Evolutionary conservation across 1,139 yeast species (phyloP).

Genomic region (Sugiyamaella xylanicola): DNA sequence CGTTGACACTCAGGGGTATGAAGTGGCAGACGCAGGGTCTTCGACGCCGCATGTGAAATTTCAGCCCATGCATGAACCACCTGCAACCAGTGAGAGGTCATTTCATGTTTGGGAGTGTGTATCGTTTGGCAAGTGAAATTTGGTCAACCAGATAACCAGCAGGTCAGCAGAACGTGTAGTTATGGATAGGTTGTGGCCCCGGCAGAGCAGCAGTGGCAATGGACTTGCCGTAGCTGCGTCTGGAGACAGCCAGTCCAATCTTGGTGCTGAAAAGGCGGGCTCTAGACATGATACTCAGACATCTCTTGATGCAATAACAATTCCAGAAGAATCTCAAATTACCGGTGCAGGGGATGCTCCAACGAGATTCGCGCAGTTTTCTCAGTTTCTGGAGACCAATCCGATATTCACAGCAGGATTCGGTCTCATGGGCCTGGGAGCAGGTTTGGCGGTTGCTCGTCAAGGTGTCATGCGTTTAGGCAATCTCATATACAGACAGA

Average conservation of each 20-base stretch:
- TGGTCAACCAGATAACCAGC: not conserved
- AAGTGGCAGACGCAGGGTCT: slow-evolving; percentile 2
- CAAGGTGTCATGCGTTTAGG: slow-evolving; percentile 67
- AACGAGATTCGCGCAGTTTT: not conserved
- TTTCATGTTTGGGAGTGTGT: no score
- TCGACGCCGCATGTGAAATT: not conserved
- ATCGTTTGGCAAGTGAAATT: no score
- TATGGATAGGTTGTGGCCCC: slow-evolving; percentile 12
- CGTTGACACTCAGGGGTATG: no score
- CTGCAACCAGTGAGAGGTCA: not conserved
- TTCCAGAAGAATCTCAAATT: not conserved
- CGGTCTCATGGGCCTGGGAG: slow-evolving; percentile 92
- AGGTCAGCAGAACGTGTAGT: not conserved
- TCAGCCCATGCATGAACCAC: not conserved
- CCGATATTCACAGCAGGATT: slow-evolving; percentile 97
- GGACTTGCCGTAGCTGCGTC: not conserved
- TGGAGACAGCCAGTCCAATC: no score
- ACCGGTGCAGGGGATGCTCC: not conserved
- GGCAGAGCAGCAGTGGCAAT: not conserved
- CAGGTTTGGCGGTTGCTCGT: slow-evolving; percentile 77
- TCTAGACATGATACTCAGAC: not conserved
- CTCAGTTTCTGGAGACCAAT: slow-evolving; percentile 64
- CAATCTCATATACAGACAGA: slow-evolving; percentile 71
- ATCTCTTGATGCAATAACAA: no score
- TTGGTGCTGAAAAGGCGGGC: not conserved